Conservation (phyloP, 345 rosid species). For the Salix dunnii region DNA sequence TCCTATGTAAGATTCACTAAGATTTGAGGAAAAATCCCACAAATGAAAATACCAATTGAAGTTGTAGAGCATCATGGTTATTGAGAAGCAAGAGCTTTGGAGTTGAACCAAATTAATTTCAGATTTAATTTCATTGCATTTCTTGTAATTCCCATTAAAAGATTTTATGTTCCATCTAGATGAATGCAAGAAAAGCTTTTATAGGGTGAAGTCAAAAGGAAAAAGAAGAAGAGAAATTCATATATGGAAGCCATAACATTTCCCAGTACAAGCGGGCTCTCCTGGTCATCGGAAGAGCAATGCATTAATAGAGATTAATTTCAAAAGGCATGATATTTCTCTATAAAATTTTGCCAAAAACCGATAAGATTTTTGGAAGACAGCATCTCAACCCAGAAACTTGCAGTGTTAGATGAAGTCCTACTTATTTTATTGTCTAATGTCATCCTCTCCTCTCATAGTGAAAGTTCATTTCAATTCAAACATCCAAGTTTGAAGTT, state of each 20-base stretch:
- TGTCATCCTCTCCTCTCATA: no score
- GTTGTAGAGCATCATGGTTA: neutral
- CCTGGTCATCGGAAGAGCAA: neutral
- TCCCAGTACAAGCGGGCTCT: neutral
- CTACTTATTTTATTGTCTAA: no score
- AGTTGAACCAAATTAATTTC: neutral
- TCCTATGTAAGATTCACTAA: neutral
- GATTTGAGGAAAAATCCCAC: neutral
- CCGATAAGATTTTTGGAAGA: no score
- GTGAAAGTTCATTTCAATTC: no score
- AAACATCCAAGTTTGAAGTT: no score
- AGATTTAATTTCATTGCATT: no score
- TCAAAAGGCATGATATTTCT: neutral
- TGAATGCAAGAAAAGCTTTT: neutral
- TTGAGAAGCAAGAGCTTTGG: neutral
- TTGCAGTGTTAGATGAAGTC: no score
- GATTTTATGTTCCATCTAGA: neutral
- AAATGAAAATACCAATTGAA: neutral
- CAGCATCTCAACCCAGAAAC: no score
- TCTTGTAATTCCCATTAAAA: neutral
- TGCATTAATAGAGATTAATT: no score
- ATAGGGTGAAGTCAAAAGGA: neutral
- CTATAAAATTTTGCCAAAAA: neutral
- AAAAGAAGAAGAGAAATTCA: neutral
- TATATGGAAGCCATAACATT: neutral